A percentile compares a stretch with the other conserved stretches of the same genome.
phyloP scores from a whole-genome alignment of 371 early-diverging fungal genomes.

The Rhizopus sp. region DNA sequence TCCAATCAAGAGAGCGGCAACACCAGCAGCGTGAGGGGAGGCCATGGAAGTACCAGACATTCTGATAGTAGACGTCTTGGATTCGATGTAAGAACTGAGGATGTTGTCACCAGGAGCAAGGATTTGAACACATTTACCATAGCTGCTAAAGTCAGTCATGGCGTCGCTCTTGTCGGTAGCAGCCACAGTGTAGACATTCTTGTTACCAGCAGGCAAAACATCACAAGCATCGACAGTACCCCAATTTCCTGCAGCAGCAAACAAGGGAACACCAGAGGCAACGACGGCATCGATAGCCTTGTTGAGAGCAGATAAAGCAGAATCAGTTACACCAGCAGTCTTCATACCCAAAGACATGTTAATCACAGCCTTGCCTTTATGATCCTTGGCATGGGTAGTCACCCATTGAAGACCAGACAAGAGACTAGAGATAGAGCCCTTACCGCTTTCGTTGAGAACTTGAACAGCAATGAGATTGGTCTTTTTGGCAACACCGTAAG shows the following conservation, averaged over 20 bases:
- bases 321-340: constrained; percentile 13
- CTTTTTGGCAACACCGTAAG: constrained; percentile 90
- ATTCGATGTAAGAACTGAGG: constrained; percentile 39
- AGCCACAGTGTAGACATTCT: constrained; percentile 69
- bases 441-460: constrained; percentile 70
- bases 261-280: constrained; percentile 54
- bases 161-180: constrained; percentile 54
- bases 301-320: constrained; percentile 23
- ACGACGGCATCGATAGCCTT: constrained; percentile 52
- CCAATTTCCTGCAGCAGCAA: constrained; percentile 82
- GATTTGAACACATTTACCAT: constrained; percentile 64
- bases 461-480: constrained; percentile 82
- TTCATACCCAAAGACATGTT: constrained; percentile 63
- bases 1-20: constrained; percentile 56
- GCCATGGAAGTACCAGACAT: constrained; percentile 83
- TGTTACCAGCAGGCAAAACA: constrained; percentile 66
- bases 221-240: constrained; percentile 61
- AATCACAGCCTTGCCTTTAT: constrained; percentile 38
- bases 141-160: constrained; percentile 51
- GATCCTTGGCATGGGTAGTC: constrained; percentile 34
- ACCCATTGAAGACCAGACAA: constrained; percentile 77
- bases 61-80: constrained; percentile 37
- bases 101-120: constrained; percentile 58
- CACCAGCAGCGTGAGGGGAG: constrained; percentile 82
- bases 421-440: constrained; percentile 67